These are phyloP conservation scores for Eutrema yunnanense DNA, from an alignment of 345 rosid genomes.

Conservation along the genomic window DNA sequence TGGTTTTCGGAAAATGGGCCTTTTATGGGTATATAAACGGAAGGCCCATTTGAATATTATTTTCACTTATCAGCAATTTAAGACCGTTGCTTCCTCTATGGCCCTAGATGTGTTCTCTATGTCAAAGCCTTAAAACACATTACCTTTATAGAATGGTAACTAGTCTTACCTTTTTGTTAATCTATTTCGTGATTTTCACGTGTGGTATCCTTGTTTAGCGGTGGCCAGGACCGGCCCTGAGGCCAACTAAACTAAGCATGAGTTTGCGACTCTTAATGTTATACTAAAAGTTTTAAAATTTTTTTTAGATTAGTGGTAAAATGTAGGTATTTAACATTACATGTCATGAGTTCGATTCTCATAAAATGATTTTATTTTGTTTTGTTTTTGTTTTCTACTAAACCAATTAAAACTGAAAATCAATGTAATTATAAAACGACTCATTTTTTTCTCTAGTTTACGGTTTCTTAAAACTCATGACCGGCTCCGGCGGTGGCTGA, in stretches of 20 bases:
- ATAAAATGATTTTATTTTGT: too few species aligned
- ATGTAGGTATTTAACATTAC: too few species aligned
- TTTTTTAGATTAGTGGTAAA: too few species aligned
- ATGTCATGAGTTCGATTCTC: too few species aligned
- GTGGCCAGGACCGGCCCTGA: not conserved
- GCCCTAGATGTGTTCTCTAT: not conserved
- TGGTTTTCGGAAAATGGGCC: not conserved
- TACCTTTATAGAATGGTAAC: not conserved
- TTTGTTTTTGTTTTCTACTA: too few species aligned
- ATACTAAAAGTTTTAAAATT: too few species aligned
- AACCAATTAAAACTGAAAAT: too few species aligned
- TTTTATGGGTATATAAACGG: not conserved
- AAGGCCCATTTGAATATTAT: not conserved
- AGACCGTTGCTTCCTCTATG: not conserved
- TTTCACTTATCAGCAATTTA: not conserved
- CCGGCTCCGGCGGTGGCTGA: not conserved
- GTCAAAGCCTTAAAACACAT: not conserved
- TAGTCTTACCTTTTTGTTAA: not conserved
- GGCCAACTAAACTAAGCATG: too few species aligned
- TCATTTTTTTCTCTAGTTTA: too few species aligned
- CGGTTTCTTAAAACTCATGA: too few species aligned
- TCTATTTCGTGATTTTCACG: not conserved
- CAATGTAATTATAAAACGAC: too few species aligned
- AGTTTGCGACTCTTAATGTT: too few species aligned
- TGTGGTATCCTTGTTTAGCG: not conserved